These are phyloP conservation scores for Ceratocystis ficicola DNA, from an alignment of 2,329 filamentous ascomycete species.

Conservation along the genomic window DNA sequence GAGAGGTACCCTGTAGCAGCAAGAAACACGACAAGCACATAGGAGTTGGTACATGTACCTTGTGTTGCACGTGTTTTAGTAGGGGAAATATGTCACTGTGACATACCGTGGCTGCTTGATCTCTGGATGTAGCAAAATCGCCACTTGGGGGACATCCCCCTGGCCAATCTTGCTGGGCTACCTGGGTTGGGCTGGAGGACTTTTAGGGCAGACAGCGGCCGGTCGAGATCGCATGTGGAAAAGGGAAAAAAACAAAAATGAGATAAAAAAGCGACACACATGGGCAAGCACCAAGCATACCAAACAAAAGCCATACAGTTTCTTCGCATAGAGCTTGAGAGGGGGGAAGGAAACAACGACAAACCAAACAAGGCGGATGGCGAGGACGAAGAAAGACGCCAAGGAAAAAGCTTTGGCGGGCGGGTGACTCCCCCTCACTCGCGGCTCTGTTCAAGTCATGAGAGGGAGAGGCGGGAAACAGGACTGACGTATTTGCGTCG, in stretches of 20 bases:
- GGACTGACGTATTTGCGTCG: neutral
- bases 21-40: neutral
- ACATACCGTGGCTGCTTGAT: neutral
- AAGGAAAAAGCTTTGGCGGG: too few relatives aligned
- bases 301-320: too few relatives aligned
- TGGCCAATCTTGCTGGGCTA: neutral
- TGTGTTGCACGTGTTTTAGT: neutral
- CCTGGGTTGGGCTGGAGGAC: neutral
- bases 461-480: neutral
- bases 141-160: conserved; percentile 7
- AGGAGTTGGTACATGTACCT: neutral
- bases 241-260: neutral
- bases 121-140: neutral
- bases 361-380: too few relatives aligned
- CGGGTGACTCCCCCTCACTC: too few relatives aligned
- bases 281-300: too few relatives aligned
- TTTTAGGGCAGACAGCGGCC: neutral
- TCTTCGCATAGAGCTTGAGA: too few relatives aligned
- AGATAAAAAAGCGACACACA: neutral
- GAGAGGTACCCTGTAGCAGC: neutral
- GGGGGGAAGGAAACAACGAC: too few relatives aligned
- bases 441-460: too few relatives aligned
- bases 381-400: too few relatives aligned
- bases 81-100: neutral
- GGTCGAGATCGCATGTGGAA: neutral